Conservation (phyloP, 208 protist genomes). For the Leishmania gerbilli region DNA sequence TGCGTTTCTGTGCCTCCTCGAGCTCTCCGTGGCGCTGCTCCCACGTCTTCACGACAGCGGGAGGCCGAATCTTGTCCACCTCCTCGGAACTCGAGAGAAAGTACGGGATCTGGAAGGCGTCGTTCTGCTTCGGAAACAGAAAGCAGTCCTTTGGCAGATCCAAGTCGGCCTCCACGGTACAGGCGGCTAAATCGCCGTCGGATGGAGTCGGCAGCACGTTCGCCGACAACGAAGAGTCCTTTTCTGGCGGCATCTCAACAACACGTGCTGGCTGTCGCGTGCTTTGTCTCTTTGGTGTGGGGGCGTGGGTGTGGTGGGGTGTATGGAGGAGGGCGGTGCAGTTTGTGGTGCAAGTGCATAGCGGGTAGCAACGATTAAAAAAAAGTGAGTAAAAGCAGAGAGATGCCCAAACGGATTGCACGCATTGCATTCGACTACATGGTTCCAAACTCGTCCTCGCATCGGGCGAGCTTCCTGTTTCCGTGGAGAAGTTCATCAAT, state of each 20-base stretch:
- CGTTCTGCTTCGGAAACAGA: slow-evolving; percentile 72
- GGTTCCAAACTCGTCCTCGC: background rate
- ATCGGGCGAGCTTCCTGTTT: background rate
- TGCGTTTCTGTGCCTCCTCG: slow-evolving; percentile 36
- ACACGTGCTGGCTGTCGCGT: background rate
- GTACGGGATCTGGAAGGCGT: slow-evolving; percentile 79
- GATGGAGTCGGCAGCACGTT: background rate
- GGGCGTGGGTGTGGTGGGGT: background rate
- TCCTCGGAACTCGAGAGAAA: slow-evolving; percentile 63
- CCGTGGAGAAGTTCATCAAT: background rate
- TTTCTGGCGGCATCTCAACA: background rate
- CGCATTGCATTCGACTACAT: background rate
- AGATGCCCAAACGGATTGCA: background rate
- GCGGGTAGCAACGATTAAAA: background rate
- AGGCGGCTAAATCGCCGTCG: slow-evolving; percentile 4
- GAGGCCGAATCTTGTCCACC: slow-evolving; percentile 65
- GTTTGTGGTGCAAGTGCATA: background rate
- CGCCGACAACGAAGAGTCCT: background rate
- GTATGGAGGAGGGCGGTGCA: background rate
- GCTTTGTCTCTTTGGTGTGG: background rate
- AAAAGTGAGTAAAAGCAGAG: background rate
- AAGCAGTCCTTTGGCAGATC: slow-evolving; percentile 65
- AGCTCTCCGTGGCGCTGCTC: slow-evolving; percentile 69
- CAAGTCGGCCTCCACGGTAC: slow-evolving; percentile 21
- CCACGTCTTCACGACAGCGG: slow-evolving; percentile 75